Base-by-base conservation (phyloP, 495 filamentous ascomycete species). In the Hamigera avellanea region DNA sequence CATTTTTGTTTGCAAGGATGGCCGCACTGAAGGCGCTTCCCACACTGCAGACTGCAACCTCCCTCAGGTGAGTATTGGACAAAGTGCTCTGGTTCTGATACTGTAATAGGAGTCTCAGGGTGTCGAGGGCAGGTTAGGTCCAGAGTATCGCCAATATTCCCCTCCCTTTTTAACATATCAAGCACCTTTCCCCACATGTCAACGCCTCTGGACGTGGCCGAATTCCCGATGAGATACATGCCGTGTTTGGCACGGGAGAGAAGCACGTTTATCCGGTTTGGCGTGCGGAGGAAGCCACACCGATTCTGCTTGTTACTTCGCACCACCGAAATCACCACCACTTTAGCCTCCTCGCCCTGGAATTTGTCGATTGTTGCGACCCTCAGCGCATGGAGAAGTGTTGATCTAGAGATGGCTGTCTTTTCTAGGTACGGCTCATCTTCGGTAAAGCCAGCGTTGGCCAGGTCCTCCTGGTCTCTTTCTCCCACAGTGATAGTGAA, bases 221-320 rank as follows among this genome's bases (percentile, higher is more conserved):
- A 41, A 57, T 86, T 81, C 10, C 83, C 81, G 35, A 88, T 72
- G 17, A 89, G 69, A 48, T 84, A 89, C 74, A 89, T 83, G 9
- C 83, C 82, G 50, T 89, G 70, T 42, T 76, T 66, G 2, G 83
- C 84, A 12, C 84, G 76, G 39, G 54, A 47, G 6, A 86, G 63
- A 0, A 83, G 62, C 0, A 88, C 83, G 39, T 89, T 89, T 49
- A 89, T 85, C 1, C 83, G 64, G 46, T 88, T 87, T 1, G 69
- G 59, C 2, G 78, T 81, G 39, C 69, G 71, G 14, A 89, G 59
- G 39, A 88, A 89, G 6, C 84, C 83, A 36, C 71, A 72, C 19
- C 70, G 67, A 14, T 60, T 56, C 18, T 69, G 49, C 6, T 52
- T 34, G 42, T 89, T 89, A 58, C 78, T 80, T 34, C 83, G 69